These are phyloP conservation scores for Aspergillus sp. DNA, from an alignment of 2,329 filamentous ascomycete genomes.

Conservation along the genomic window DNA sequence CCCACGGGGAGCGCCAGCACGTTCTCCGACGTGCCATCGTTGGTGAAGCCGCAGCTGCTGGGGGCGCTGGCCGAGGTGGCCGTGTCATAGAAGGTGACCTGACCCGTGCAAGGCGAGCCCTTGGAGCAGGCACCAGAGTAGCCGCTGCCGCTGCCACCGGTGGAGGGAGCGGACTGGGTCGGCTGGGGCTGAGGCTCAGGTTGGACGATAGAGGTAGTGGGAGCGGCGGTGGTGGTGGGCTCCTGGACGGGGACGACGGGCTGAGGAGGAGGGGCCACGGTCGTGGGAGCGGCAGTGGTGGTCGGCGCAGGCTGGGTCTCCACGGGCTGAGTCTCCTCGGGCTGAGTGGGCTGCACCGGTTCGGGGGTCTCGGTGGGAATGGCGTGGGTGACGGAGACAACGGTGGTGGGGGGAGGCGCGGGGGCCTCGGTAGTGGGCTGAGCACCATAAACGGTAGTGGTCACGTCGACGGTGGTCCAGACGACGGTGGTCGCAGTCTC, in stretches of 20 bases:
- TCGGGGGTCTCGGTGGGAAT: conserved; percentile 14
- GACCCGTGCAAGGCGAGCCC: conserved; percentile 47
- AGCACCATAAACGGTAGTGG: conserved; percentile 46
- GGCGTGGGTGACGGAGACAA: conserved; percentile 11
- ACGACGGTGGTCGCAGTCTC: conserved; percentile 49
- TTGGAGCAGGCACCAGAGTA: conserved; percentile 24
- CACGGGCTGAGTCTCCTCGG: conserved; percentile 9
- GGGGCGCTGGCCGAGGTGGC: conserved; percentile 56
- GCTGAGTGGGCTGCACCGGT: conserved; percentile 12
- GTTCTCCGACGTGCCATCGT: conserved; percentile 54
- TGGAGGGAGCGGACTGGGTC: background rate
- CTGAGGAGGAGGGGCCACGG: conserved; percentile 1
- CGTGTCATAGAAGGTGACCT: conserved; percentile 72
- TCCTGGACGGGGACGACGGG: background rate
- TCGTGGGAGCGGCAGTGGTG: conserved; percentile 1
- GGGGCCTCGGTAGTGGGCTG: conserved; percentile 17
- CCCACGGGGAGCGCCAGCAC: conserved; percentile 67
- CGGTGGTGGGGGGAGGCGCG: conserved; percentile 17
- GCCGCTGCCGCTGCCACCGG: conserved; percentile 5
- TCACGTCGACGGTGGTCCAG: conserved; percentile 49
- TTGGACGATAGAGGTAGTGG: background rate
- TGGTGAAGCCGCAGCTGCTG: conserved; percentile 60
- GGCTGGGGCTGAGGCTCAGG: conserved; percentile 1
- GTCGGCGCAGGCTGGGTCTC: conserved; percentile 5
- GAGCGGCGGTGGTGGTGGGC: conserved; percentile 1